Conservation (phyloP, 768 basidiomycete genomes). For the Auricularia sp. region DNA sequence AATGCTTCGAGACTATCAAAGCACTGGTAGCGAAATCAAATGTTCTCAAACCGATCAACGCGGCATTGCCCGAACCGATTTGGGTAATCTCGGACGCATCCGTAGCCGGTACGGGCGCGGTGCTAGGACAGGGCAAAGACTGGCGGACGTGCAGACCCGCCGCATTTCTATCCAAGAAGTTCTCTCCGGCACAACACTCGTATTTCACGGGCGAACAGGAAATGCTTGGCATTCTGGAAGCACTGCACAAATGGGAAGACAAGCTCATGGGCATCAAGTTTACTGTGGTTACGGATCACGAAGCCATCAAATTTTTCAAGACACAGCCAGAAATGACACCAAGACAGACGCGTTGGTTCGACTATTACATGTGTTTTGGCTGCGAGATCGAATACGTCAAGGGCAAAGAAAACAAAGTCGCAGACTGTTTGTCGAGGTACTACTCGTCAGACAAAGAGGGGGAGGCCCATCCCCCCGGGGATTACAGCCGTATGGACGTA, state of each 20-base stretch:
- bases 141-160: background rate
- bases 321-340: background rate
- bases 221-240: background rate
- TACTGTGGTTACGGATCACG: background rate
- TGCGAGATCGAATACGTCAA: background rate
- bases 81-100: background rate
- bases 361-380: background rate
- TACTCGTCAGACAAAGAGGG: background rate
- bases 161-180: background rate
- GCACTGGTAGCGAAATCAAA: background rate
- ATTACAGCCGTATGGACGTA: conserved; percentile 1
- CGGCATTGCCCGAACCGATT: background rate
- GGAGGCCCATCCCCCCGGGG: background rate
- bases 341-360: background rate
- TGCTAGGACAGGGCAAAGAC: background rate
- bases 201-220: background rate
- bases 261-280: background rate
- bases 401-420: background rate
- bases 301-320: background rate
- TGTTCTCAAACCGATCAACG: conserved; percentile 4
- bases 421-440: background rate
- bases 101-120: background rate
- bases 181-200: background rate
- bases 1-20: conserved; percentile 16
- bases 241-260: background rate